Percentiles rank a stretch among this genome's conserved stretches.
Evolutionary conservation across 108 stramenopile genomes (phyloP).

Genomic region (Ochromonas danica): DNA sequence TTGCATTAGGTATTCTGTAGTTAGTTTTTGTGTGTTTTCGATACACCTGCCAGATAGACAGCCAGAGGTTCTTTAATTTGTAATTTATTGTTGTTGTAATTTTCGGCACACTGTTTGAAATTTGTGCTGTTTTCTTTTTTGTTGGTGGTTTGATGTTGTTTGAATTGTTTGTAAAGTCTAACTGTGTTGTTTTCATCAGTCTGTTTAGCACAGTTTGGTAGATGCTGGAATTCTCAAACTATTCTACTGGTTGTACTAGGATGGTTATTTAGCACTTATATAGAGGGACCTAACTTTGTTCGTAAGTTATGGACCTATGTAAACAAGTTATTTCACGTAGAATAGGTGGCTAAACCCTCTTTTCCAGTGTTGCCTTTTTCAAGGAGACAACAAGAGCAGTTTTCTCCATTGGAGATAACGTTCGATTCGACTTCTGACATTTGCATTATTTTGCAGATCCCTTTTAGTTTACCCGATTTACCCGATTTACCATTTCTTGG

Average conservation of each 20-base stretch:
- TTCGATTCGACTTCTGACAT: constrained; percentile 1
- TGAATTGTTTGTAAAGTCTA: too few species aligned
- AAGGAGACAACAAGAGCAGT: too few species aligned
- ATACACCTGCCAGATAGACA: constrained; percentile 15
- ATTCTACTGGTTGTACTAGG: constrained; percentile 15
- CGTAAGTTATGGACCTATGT: constrained; percentile 15
- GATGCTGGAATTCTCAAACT: constrained; percentile 15
- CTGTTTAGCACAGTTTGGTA: constrained; percentile 15
- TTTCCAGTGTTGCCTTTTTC: constrained; percentile 10
- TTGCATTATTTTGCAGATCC: not conserved
- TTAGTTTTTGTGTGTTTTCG: constrained; percentile 17
- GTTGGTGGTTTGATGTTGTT: too few species aligned
- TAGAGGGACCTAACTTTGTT: constrained; percentile 15
- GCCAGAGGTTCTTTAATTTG: constrained; percentile 15
- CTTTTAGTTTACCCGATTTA: not conserved
- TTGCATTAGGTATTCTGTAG: constrained; percentile 16
- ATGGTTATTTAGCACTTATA: constrained; percentile 6
- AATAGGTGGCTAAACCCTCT: constrained; percentile 15
- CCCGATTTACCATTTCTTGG: not conserved
- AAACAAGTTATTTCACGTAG: not conserved
- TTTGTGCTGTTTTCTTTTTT: too few species aligned
- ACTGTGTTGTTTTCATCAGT: constrained; percentile 16
- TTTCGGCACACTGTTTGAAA: too few species aligned
- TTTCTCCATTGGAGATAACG: constrained; percentile 9
- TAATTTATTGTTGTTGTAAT: too few species aligned